Conservation (phyloP, 2,329 filamentous ascomycete species). For the Ascochyta pisi region DNA sequence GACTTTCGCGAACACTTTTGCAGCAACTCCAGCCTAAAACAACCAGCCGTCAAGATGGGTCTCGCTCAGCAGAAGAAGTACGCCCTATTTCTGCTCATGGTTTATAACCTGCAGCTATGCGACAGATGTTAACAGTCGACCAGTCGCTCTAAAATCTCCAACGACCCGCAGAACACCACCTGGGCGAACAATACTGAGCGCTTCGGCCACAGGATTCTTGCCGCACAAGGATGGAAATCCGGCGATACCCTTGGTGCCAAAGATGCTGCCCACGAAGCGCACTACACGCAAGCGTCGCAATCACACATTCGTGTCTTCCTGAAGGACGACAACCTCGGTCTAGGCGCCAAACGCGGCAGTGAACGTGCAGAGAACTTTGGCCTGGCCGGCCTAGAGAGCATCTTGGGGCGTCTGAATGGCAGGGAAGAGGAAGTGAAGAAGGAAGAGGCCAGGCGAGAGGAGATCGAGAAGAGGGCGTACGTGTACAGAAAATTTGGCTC, state of each 20-base stretch:
- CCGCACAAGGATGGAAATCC: conserved; percentile 87
- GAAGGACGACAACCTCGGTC: conserved; percentile 89
- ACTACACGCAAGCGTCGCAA: conserved; percentile 80
- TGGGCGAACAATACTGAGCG: conserved; percentile 84
- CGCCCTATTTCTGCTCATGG: conserved; percentile 4
- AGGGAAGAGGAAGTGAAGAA: conserved; percentile 76
- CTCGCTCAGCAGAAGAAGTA: conserved; percentile 73
- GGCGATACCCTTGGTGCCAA: conserved; percentile 82
- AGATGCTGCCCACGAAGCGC: conserved; percentile 74
- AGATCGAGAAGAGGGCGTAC: conserved; percentile 75
- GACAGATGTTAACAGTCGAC: conserved; percentile 21
- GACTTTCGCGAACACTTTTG: conserved; percentile 17
- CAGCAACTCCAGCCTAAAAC: conserved; percentile 11
- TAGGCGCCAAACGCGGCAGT: conserved; percentile 80
- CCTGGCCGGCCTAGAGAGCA: conserved; percentile 82
- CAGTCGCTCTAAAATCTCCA: conserved; percentile 74
- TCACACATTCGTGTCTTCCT: conserved; percentile 84
- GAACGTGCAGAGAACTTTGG: conserved; percentile 77
- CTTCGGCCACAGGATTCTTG: conserved; percentile 90
- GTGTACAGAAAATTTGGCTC: conserved; percentile 77
- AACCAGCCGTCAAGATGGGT: conserved; percentile 62
- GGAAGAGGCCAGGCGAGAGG: conserved; percentile 71
- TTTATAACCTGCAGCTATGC: background rate
- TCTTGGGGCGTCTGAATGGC: conserved; percentile 89
- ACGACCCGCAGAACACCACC: conserved; percentile 94